Evolutionary conservation across 2,329 filamentous ascomycete species (phyloP).

Genomic region (Clonostachys rhizophaga): DNA sequence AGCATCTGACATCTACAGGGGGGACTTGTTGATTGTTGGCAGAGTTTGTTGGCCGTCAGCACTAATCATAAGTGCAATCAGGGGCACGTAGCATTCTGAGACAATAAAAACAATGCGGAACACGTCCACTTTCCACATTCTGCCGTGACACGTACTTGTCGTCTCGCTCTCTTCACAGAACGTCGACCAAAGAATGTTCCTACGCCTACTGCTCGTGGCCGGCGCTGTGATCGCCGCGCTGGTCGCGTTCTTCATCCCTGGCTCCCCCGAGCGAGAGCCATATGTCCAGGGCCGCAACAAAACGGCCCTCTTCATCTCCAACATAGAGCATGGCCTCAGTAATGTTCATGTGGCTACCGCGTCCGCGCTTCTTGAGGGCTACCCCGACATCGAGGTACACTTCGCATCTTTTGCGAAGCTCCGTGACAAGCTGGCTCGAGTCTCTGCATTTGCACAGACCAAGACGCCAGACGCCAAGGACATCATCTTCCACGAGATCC

Average conservation of each 20-base stretch:
- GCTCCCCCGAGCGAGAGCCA: background rate
- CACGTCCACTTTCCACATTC: no score
- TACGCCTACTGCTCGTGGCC: no score
- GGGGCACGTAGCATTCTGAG: no score
- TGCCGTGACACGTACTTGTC: no score
- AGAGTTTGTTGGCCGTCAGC: no score
- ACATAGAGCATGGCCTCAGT: constrained; percentile 22
- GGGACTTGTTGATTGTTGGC: no score
- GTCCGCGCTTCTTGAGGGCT: constrained; percentile 21
- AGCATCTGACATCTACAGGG: no score
- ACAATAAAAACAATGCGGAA: no score
- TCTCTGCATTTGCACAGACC: constrained; percentile 7
- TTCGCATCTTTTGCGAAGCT: constrained; percentile 22
- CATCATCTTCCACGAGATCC: constrained; percentile 15
- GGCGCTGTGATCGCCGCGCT: background rate
- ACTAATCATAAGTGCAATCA: no score
- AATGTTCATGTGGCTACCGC: constrained; percentile 29
- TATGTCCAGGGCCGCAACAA: constrained; percentile 13
- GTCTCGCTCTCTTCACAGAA: no score
- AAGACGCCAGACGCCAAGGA: constrained; percentile 6
- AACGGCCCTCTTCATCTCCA: constrained; percentile 24
- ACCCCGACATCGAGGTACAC: constrained; percentile 23
- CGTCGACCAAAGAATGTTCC: no score
- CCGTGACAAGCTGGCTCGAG: constrained; percentile 3
- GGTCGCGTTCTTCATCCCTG: background rate